Evolutionary conservation across 169 alveolate genomes (phyloP), one percentile per base, ranked within the genome.

Genomic region (Condylostoma magnum): DNA sequence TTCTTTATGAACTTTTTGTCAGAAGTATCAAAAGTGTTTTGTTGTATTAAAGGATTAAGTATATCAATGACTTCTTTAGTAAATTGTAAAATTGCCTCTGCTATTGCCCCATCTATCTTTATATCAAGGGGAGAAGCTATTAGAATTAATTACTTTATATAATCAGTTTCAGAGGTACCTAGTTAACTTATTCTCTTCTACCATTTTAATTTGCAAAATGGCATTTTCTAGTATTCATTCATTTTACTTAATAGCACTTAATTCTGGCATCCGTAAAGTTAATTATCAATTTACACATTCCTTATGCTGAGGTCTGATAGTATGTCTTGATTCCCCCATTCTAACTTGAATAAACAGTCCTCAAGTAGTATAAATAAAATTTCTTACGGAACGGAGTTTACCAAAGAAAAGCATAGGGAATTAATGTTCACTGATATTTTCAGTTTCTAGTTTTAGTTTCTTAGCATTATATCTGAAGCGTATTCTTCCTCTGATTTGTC

Each of bases 371-470:
- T 50, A 66, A 25, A 66, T 12, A 66, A 20, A 0, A 66, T n/a
- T 31, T 66, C 75, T 12, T 47, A 20, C 10, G 75, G 75, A 5
- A n/a, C 18, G 1, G 63, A 27, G 25, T 66, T 47, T 22, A 66
- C 48, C 2, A 66, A n/a, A 20, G 75, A 66, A 10, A 66, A 27
- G 36, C 65, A 57, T 10, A 66, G 1, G 28, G 33, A 25, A 8
- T n/a, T 20, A 10, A 66, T 12, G 28, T 8, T 43, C 6, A 66
- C 8, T 5, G 8, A 10, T 6, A 66, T 8, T 6, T 18, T 41
- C 10, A 66, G 25, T 22, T 46, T 43, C 22, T 41, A 20, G 15
- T 12, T 15, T 28, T 22, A 12, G n/a, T 25, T 10, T 6, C 27
- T 8, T 1, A 8, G 58, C n/a, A 12, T 12, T 2, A 10, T 44